Percentiles rank a stretch among this genome's conserved stretches.
These are phyloP conservation scores for Hibiscus mutabilis DNA, from an alignment of 345 rosid species.

Conservation along the genomic window DNA sequence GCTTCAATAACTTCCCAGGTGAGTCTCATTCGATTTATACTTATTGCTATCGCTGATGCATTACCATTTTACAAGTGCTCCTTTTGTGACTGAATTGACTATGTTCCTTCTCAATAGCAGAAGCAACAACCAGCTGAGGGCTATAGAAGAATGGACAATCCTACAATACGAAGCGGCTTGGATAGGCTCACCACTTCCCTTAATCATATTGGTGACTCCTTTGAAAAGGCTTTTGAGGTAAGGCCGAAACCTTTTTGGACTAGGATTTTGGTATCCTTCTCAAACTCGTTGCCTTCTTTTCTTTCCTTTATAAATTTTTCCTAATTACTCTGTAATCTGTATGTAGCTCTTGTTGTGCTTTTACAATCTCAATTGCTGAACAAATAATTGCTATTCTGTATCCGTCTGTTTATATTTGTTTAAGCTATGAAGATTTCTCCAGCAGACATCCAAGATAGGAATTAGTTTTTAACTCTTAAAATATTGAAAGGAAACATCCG, in stretches of 20 bases:
- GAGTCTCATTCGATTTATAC: constrained; percentile 20
- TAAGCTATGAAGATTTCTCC: not conserved
- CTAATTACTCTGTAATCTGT: not conserved
- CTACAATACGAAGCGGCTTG: constrained; percentile 61
- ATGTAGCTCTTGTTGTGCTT: not conserved
- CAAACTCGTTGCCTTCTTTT: not conserved
- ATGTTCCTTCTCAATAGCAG: constrained; percentile 15
- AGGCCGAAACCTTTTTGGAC: not conserved
- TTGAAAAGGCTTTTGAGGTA: constrained; percentile 88
- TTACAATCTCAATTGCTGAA: not conserved
- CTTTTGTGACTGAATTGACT: not conserved
- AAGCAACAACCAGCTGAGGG: constrained; percentile 28
- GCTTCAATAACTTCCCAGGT: constrained; percentile 42
- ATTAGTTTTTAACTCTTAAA: too few relatives aligned
- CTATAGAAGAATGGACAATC: constrained; percentile 50
- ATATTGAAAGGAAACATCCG: too few relatives aligned
- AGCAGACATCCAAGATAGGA: not conserved
- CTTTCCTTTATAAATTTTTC: not conserved
- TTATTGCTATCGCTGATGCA: not conserved
- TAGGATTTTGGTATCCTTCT: not conserved
- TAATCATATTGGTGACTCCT: constrained; percentile 76
- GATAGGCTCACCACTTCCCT: constrained; percentile 65
- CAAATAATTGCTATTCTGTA: not conserved
- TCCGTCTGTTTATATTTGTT: not conserved
- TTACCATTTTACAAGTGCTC: not conserved